phyloP scores from a whole-genome alignment of 148 eudicot species.

The Talinum fruticosum region DNA sequence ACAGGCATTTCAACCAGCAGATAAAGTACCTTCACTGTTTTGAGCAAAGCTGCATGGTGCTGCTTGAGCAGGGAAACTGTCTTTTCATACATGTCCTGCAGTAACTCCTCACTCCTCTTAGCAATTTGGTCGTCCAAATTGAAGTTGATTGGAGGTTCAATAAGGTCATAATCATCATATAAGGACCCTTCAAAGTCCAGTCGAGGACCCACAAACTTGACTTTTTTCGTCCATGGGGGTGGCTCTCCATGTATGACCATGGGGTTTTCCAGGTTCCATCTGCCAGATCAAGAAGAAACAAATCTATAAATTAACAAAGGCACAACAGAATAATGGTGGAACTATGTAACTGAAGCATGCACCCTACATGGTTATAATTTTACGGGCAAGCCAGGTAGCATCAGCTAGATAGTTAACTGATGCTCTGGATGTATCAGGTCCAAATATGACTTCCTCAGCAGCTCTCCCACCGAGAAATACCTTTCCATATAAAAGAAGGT shows the following conservation, averaged over 20 bases:
- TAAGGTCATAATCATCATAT: conserved; percentile 57
- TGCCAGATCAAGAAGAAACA: conserved; percentile 18
- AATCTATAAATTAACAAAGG: background rate
- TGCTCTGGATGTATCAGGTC: conserved; percentile 79
- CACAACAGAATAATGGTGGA: background rate
- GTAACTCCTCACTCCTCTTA: conserved; percentile 65
- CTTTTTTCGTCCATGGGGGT: conserved; percentile 70
- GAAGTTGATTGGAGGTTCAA: conserved; percentile 69
- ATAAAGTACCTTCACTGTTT: conserved; percentile 67
- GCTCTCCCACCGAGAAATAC: conserved; percentile 96
- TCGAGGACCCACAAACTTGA: conserved; percentile 77
- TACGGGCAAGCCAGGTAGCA: conserved; percentile 98
- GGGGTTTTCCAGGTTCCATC: conserved; percentile 92
- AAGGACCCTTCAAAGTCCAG: conserved; percentile 86
- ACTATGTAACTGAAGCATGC: conserved; percentile 13
- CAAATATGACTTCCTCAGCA: conserved; percentile 89
- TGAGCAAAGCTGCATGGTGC: conserved; percentile 83
- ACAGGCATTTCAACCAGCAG: background rate
- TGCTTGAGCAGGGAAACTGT: conserved; percentile 56
- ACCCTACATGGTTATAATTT: conserved; percentile 74
- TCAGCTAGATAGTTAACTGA: conserved; percentile 90
- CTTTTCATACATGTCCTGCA: conserved; percentile 62
- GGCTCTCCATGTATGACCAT: conserved; percentile 92
- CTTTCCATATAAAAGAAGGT: conserved; percentile 31
- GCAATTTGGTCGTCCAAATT: conserved; percentile 73